A percentile compares a stretch with the other conserved stretches of the same genome.
Evolutionary conservation across 495 filamentous ascomycete species (phyloP).

Genomic region (Aspergillus bridgeri): DNA sequence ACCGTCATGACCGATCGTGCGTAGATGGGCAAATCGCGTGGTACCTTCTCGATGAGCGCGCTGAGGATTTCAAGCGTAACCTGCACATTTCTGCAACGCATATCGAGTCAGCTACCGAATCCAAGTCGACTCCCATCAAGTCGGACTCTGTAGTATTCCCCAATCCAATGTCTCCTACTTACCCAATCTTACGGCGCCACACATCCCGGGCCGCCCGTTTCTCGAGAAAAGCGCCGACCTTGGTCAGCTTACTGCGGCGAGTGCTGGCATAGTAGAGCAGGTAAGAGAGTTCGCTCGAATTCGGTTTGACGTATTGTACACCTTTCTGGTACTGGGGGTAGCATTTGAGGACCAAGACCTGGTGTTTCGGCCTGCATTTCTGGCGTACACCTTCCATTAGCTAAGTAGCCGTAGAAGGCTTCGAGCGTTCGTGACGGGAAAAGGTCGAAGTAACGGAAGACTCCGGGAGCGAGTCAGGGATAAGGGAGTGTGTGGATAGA

Average conservation of each 20-base stretch:
- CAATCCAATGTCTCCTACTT: conserved; percentile 29
- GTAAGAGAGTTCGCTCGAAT: conserved; percentile 91
- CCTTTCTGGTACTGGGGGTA: conserved; percentile 88
- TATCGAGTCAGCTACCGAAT: conserved; percentile 3
- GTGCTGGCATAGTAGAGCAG: conserved; percentile 93
- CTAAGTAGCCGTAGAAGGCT: conserved; percentile 2
- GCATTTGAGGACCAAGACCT: conserved; percentile 88
- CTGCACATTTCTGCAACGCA: conserved; percentile 70
- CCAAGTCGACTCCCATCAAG: background rate
- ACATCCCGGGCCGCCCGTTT: conserved; percentile 87
- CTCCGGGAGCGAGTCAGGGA: background rate
- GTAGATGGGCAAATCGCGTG: conserved; percentile 84
- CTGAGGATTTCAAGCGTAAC: conserved; percentile 86
- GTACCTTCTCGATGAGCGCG: conserved; percentile 86
- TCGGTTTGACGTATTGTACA: conserved; percentile 84
- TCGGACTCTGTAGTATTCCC: background rate
- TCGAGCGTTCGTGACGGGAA: background rate
- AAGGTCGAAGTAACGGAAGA: background rate
- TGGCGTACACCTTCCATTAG: conserved; percentile 61
- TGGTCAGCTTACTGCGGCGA: conserved; percentile 87
- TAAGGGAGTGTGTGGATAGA: background rate
- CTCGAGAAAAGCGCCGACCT: conserved; percentile 87
- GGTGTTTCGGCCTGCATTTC: conserved; percentile 79
- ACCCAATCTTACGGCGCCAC: conserved; percentile 76
- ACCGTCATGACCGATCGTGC: conserved; percentile 75